phyloP scores from a whole-genome alignment of 768 basidiomycete species.

The Pisolithus tinctorius region DNA sequence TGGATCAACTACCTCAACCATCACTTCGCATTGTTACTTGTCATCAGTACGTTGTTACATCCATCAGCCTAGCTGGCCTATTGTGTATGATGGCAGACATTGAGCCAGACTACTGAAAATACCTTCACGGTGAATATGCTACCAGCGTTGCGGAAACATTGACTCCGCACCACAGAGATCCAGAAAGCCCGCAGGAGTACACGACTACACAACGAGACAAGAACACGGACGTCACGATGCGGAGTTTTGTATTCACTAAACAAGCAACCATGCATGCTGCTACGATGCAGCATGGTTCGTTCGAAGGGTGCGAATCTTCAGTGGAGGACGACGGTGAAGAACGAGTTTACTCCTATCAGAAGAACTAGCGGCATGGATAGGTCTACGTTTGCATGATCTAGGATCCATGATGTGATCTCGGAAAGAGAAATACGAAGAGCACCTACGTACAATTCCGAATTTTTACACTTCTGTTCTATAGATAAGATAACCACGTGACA shows the following conservation, averaged over 20 bases:
- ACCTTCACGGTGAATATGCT: conserved; percentile 24
- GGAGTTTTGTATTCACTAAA: conserved; percentile 18
- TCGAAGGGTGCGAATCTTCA: conserved; percentile 21
- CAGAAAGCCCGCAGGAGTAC: conserved; percentile 50
- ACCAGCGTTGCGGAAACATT: conserved; percentile 72
- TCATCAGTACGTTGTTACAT: too few species aligned
- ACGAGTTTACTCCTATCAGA: conserved; percentile 32
- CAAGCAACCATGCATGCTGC: conserved; percentile 75
- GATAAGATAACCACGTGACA: conserved; percentile 23
- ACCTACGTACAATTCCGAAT: neutral
- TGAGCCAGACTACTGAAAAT: too few species aligned
- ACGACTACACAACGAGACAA: neutral
- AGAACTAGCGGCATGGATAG: conserved; percentile 34
- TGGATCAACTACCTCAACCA: too few species aligned
- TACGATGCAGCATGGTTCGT: conserved; percentile 26
- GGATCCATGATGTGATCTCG: neutral
- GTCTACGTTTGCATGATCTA: conserved; percentile 15
- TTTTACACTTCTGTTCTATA: neutral
- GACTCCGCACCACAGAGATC: conserved; percentile 59
- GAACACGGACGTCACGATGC: too few species aligned
- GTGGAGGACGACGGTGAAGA: conserved; percentile 12
- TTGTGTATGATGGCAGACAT: too few species aligned
- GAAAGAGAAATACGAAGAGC: neutral
- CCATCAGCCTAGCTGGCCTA: too few species aligned
- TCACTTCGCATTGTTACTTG: too few species aligned